These are phyloP conservation scores for Suillus lakei DNA, from an alignment of 768 basidiomycete species.

Conservation along the genomic window DNA sequence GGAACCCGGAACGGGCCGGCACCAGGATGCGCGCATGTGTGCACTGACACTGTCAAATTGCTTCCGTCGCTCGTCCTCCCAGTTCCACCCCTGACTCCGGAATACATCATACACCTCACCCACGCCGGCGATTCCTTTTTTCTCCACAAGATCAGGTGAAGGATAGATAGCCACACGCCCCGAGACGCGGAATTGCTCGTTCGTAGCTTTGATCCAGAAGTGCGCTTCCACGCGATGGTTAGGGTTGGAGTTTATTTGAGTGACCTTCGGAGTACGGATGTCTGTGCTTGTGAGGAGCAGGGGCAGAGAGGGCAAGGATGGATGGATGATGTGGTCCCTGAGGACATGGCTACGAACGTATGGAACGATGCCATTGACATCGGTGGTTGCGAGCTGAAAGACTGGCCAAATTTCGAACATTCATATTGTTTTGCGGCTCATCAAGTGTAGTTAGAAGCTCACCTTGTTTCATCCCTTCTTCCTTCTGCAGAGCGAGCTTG, in stretches of 20 bases:
- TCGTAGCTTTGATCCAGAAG: constrained; percentile 73
- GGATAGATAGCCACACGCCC: constrained; percentile 59
- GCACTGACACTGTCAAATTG: constrained; percentile 63
- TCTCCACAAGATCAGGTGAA: constrained; percentile 17
- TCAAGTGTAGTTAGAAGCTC: background rate
- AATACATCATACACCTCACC: constrained; percentile 39
- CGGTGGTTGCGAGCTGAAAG: constrained; percentile 51
- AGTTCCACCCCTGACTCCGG: constrained; percentile 43
- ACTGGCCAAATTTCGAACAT: constrained; percentile 40
- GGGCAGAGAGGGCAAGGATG: constrained; percentile 50
- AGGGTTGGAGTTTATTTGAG: constrained; percentile 54
- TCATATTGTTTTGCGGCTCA: background rate
- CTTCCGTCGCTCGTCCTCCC: constrained; percentile 68
- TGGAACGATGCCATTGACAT: constrained; percentile 40
- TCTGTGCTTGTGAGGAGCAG: constrained; percentile 75
- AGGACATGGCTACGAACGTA: constrained; percentile 71
- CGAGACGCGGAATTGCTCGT: constrained; percentile 76
- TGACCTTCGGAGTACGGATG: constrained; percentile 69
- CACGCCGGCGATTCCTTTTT: constrained; percentile 16
- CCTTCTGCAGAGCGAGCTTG: constrained; percentile 44
- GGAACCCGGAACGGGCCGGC: constrained; percentile 67
- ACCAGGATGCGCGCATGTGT: constrained; percentile 74
- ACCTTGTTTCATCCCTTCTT: constrained; percentile 40
- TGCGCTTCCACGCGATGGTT: constrained; percentile 55
- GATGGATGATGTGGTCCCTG: constrained; percentile 57